Evolutionary conservation across 164 flowering plant genomes (phyloP), one percentile per base, ranked within the genome.

Genomic region (Houttuynia cordata): DNA sequence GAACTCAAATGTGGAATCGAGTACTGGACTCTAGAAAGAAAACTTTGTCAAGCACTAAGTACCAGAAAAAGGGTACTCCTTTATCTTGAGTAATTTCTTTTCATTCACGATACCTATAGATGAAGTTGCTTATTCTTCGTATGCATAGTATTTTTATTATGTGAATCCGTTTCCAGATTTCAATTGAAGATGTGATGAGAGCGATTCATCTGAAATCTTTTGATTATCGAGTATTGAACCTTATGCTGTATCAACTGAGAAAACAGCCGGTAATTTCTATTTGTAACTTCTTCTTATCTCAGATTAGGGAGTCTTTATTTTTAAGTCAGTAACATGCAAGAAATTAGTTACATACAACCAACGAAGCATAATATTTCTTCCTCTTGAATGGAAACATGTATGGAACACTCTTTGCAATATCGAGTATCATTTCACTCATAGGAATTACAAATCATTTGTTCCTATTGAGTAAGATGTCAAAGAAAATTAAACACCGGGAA

Each of bases 1-100:
- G 99, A 93, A 64, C 68, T 93, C 8, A 79, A 59, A 24, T 66
- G 24, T 72, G 99, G 99, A 51, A 80, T 80, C 69, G 92, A 86
- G 75, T 93, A 90, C 57, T 93, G 99, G 99, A 69, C 71, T 65
- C 70, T 90, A 52, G 99, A 93, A 72, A 84, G 97, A 74, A 84
- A 79, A 73, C 85, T 93, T 0, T 93, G 97, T 70, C 62, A 58
- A 73, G 81, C 83, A 56, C 63, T 85, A 50, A 59, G 34, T 17
- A 70, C 54, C 60, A 76, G 77, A 61, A 55, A 71, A 41, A 74
- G 82, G 90, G 96, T 88, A 73, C 42, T 47, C 45, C 56, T 54
- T 24, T 54, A 45, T 41, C 10, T 13, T 13, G 13, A 45, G 49
- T 12, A 7, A 7, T 7, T 45, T 45, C 2, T 45, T 12, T 3